A percentile compares a stretch with the other conserved stretches of the same genome.
These are phyloP conservation scores for Boletus albobrunnescens DNA, from an alignment of 1,284 basidiomycete genomes.

Conservation along the genomic window DNA sequence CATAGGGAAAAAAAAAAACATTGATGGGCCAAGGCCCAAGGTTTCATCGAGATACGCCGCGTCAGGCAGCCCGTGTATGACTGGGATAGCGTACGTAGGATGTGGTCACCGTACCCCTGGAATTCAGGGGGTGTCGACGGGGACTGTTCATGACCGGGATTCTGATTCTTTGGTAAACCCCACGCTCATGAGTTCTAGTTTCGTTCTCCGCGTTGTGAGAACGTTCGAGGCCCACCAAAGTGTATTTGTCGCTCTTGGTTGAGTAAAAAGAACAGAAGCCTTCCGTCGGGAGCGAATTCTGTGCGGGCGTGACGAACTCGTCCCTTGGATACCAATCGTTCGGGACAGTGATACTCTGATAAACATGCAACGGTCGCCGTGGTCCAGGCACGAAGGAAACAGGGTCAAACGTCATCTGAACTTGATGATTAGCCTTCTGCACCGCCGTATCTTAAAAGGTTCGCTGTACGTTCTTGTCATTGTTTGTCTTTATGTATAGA, in stretches of 20 bases:
- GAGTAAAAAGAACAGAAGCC: not conserved
- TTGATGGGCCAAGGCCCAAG: too few relatives aligned
- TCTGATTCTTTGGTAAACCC: not conserved
- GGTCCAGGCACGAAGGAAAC: not conserved
- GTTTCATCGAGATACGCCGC: not conserved
- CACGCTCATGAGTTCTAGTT: not conserved
- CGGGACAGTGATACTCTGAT: not conserved
- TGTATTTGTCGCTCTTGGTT: not conserved
- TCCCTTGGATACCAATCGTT: not conserved
- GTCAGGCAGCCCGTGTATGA: not conserved
- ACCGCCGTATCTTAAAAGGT: not conserved
- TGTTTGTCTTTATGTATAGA: not conserved
- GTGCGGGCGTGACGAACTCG: constrained; percentile 1
- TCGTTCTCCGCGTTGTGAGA: not conserved
- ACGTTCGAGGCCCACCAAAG: not conserved
- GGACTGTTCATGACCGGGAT: not conserved
- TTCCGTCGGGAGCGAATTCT: constrained; percentile 1
- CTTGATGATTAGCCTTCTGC: not conserved
- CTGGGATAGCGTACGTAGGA: too few relatives aligned
- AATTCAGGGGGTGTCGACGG: not conserved
- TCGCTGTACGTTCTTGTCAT: not conserved
- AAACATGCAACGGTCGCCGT: not conserved
- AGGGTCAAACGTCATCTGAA: not conserved
- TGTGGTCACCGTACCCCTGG: not conserved
- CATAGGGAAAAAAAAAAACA: too few relatives aligned